Conservation (phyloP, 164 flowering plant species). For the Vitis vinifera region ASM3070453v1 NC_081818.1:5991001-5991500, state of each 20-base stretch:
- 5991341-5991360: not conserved
- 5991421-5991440: too few species aligned
- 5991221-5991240: constrained; percentile 95
- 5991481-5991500: not conserved
- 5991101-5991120: constrained; percentile 87
- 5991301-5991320: constrained; percentile 40
- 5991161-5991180: constrained; percentile 91
- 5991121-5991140: constrained; percentile 84
- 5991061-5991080: too few species aligned
- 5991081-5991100: constrained; percentile 58
- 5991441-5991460: too few species aligned
- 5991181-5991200: constrained; percentile 88
- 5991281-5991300: constrained; percentile 95
- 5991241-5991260: constrained; percentile 88
- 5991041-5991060: too few species aligned
- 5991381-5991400: too few species aligned
- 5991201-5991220: constrained; percentile 88
- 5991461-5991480: too few species aligned
- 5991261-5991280: constrained; percentile 90
- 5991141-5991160: constrained; percentile 71
- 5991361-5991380: too few species aligned
- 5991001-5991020: not conserved
- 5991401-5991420: too few species aligned
- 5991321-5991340: not conserved
- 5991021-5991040: constrained; percentile 2